Evolutionary conservation across 2,329 filamentous ascomycete genomes (phyloP), one percentile per base, ranked within the genome.

Genomic region (Samsoniella hepiali): DNA sequence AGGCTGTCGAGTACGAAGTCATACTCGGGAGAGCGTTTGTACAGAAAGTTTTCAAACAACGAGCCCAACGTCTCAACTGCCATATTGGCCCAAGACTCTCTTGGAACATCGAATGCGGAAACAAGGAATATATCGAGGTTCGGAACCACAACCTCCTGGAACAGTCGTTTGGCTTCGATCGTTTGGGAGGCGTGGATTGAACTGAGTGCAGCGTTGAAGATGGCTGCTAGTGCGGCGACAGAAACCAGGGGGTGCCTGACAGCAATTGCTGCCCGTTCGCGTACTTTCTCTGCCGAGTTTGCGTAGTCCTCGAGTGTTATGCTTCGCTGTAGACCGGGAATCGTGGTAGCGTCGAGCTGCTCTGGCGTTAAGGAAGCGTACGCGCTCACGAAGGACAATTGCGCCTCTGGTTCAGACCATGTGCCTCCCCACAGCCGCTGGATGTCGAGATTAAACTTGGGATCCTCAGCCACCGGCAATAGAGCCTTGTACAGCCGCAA

Each of bases 351-450:
- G 73, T 98, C 93, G 32, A 97, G 82, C 70, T 93, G 86, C 34
- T 91, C 85, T 0, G 89, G 84, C 13, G 84, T 85, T 63, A 93
- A 84, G 4, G 90, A 91, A 29, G 94, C 83, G 73, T 94, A 97
- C 22, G 93, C 93, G 67, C 90, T 89, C 61, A 98, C 86, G 73
- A 98, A 97, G n/a, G 93, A 96, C 42, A 99, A 80, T 68, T 98
- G 94, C 0, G 95, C 91, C 66, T 96, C 88, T 15, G 90, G 85
- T 68, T 96, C 86, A 66, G 89, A 87, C 94, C 96, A 99, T 66
- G 86, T 81, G 70, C 93, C 93, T 64, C 93, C 93, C 93, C 95
- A 98, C 29, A 99, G 80, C 45, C 83, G 84, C 73, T 97, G 93
- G 51, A 99, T 89, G 72, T 97, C 91, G 69, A 98, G 87, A 27